Percentiles rank a stretch among this genome's conserved stretches.
phyloP scores from a whole-genome alignment of 2,329 filamentous ascomycete genomes.

The Capronia coronata region DNA sequence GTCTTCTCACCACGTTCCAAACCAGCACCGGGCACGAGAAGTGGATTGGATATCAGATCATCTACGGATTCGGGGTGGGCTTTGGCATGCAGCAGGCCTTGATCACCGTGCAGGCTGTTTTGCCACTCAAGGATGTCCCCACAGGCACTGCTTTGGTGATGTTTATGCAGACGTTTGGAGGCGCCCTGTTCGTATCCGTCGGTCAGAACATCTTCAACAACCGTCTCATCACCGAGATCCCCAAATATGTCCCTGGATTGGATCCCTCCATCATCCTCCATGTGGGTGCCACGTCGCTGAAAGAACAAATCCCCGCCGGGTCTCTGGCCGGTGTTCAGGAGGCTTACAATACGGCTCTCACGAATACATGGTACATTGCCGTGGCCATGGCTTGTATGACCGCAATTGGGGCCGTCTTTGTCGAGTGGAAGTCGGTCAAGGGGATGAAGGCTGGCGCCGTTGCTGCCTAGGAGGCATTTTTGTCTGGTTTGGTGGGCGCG shows the following conservation, averaged over 20 bases:
- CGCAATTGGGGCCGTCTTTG: slow-evolving; percentile 32
- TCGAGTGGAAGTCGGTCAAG: slow-evolving; percentile 41
- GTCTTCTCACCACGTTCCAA: slow-evolving; percentile 38
- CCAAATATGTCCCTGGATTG: slow-evolving; percentile 30
- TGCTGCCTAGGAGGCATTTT: slow-evolving; percentile 18
- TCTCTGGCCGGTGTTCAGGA: slow-evolving; percentile 31
- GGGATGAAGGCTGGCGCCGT: slow-evolving; percentile 26
- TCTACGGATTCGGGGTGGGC: slow-evolving; percentile 35
- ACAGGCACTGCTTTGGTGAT: slow-evolving; percentile 38
- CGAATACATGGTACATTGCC: slow-evolving; percentile 36
- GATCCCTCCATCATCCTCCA: slow-evolving; percentile 31
- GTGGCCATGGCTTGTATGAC: slow-evolving; percentile 36
- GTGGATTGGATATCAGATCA: slow-evolving; percentile 39
- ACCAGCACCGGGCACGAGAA: slow-evolving; percentile 31
- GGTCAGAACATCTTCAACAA: slow-evolving; percentile 50
- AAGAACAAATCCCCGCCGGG: slow-evolving; percentile 29
- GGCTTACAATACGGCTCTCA: slow-evolving; percentile 37
- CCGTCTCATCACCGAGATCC: slow-evolving; percentile 42
- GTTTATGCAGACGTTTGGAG: slow-evolving; percentile 40
- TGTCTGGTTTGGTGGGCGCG: too few relatives aligned
- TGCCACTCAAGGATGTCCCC: slow-evolving; percentile 35
- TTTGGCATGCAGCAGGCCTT: slow-evolving; percentile 38
- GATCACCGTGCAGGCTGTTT: slow-evolving; percentile 38
- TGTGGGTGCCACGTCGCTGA: slow-evolving; percentile 37
- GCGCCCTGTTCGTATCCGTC: slow-evolving; percentile 47